Evolutionary conservation across 148 eudicot species (phyloP), one percentile per base, ranked within the genome.

Genomic region (Cornus suecica): DNA sequence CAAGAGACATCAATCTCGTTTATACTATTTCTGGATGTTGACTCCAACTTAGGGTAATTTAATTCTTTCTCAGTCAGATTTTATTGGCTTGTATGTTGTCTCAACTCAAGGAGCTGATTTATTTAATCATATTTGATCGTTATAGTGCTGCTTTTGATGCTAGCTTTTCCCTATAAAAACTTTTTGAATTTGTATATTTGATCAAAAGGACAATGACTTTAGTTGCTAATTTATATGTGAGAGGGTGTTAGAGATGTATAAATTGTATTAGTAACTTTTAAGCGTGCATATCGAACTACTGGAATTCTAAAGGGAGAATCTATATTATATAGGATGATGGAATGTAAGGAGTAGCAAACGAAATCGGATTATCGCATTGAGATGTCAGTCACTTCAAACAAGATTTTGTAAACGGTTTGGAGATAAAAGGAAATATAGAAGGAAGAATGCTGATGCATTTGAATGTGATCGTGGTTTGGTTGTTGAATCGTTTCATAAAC

Each of bases 351-450:
- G 32, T 27, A 31, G 23, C n/a, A 32, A 7, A 13, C n/a, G 11
- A 6, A 58, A 31, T 58, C 30, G 34, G n/a, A 22, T n/a, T n/a
- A n/a, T n/a, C n/a, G n/a, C n/a, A n/a, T n/a, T 58, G 75, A 73
- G 32, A 9, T 56, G 27, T 18, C 22, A 20, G 18, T 56, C 48
- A 60, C 10, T 23, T 45, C 32, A 56, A 72, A 60, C 51, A 56
- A 30, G 29, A 56, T 30, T 32, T 72, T 32, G 34, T 32, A 60
- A 31, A 34, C 29, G 14, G 37, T 2, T 67, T 20, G 32, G 26
- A 20, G 26, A 31, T 67, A 30, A 24, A 68, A 6, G 71, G 23
- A 34, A 24, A 41, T 16, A 56, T 42, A 24, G 41, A 41, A 68
- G 52, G 71, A 23, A 16, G 70, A 23, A 8, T 31, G 24, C 20